Evolutionary conservation across 164 flowering plant species (phyloP).

Genomic region (Chloranthus sessilifolius): DNA sequence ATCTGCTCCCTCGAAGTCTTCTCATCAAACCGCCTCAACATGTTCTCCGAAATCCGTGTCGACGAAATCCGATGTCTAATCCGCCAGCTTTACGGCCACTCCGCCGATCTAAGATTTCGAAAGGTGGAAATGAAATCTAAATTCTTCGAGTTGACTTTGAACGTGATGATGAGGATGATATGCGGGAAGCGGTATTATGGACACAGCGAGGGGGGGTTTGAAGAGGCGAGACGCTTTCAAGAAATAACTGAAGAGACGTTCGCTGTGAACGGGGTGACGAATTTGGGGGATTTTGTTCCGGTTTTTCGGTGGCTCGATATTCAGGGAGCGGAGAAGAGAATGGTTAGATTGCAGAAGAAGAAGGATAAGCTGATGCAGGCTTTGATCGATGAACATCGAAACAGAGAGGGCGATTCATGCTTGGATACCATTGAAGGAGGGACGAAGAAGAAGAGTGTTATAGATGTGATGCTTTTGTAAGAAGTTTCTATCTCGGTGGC

Average conservation of each 20-base stretch:
- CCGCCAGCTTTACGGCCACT: neutral
- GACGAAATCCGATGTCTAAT: no score
- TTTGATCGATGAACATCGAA: constrained; percentile 9
- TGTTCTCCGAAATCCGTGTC: neutral
- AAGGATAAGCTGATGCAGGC: constrained; percentile 12
- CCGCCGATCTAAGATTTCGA: neutral
- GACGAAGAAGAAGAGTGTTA: constrained; percentile 2
- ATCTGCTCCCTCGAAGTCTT: neutral
- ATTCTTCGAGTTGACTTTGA: constrained; percentile 24
- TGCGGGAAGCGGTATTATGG: constrained; percentile 37
- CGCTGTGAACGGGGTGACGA: constrained; percentile 6
- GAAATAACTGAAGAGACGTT: constrained; percentile 6
- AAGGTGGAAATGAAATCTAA: constrained; percentile 22
- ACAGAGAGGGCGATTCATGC: neutral
- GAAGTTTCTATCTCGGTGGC: no score
- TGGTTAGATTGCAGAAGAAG: constrained; percentile 8
- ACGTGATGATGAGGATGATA: constrained; percentile 36
- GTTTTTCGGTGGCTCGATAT: constrained; percentile 14
- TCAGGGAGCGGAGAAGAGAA: constrained; percentile 14
- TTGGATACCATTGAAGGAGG: no score
- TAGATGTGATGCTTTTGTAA: constrained; percentile 7
- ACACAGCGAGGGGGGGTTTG: constrained; percentile 8
- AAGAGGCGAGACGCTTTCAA: constrained; percentile 9
- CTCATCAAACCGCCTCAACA: neutral
- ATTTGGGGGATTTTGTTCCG: constrained; percentile 13